Evolutionary conservation across 2,329 filamentous ascomycete species (phyloP).

Genomic region (Neonectria neomacrospora): DNA sequence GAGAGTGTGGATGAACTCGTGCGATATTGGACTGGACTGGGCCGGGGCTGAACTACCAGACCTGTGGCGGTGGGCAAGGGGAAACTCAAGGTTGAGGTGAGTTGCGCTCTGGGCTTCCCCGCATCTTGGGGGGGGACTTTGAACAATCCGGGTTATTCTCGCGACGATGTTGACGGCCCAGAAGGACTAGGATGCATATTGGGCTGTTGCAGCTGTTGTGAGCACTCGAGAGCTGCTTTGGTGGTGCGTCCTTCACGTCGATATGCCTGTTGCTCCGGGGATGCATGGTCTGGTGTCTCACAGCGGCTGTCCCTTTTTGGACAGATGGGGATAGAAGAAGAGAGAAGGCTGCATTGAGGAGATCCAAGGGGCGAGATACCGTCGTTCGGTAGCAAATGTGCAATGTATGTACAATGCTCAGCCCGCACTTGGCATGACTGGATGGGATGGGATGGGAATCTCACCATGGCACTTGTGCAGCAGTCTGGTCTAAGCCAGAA

Average conservation of each 20-base stretch:
- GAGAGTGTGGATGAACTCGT: constrained; percentile 10
- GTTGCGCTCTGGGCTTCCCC: constrained; percentile 28
- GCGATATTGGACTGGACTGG: constrained; percentile 12
- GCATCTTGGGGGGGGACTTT: constrained; percentile 27
- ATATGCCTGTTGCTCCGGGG: neutral
- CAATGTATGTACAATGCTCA: constrained; percentile 19
- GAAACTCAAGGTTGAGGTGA: constrained; percentile 19
- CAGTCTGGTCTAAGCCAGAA: constrained; percentile 5
- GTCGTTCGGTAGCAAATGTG: constrained; percentile 19
- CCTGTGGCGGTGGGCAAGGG: neutral
- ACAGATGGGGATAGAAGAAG: neutral
- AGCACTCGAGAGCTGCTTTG: constrained; percentile 27
- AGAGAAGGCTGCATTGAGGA: neutral
- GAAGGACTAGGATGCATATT: constrained; percentile 19
- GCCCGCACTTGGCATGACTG: constrained; percentile 10
- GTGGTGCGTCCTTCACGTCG: constrained; percentile 40
- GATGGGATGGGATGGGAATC: constrained; percentile 9
- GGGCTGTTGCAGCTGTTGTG: constrained; percentile 37
- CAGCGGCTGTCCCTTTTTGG: neutral
- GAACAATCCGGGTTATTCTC: constrained; percentile 40
- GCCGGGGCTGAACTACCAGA: constrained; percentile 15
- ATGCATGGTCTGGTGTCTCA: neutral
- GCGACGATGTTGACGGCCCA: constrained; percentile 9
- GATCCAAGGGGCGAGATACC: neutral
- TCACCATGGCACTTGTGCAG: constrained; percentile 6